Evolutionary conservation across 2,329 filamentous ascomycete genomes (phyloP), one percentile per base, ranked within the genome.

Genomic region (Trichoderma cornu-damae): DNA sequence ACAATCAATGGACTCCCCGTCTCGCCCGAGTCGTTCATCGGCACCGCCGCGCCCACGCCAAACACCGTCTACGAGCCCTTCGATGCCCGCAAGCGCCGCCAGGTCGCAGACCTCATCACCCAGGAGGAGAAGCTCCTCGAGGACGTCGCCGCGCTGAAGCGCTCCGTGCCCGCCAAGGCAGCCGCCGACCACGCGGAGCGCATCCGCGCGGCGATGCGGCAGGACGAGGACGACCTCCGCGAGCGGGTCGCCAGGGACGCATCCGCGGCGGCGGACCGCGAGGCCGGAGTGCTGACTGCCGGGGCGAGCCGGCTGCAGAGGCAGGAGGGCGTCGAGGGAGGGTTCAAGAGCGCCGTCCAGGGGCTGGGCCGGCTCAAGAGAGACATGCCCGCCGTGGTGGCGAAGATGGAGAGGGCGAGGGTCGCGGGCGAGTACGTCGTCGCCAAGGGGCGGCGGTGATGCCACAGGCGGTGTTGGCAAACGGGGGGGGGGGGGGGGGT

Each of bases 71-170:
- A 82, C 73, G 82, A 84, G 64, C 79, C 83, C 30, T 85, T 85
- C 65, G 81, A 86, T 73, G 70, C 74, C 3, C 79, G 80, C 67
- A 79, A 81, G 63, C 82, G 83, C 65, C 75, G 77, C 60, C 78
- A 77, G 63, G 80, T 85, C 62, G 81, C 83, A 66, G 78, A 81
- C 35, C 77, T 86, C n/a, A 77, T 81, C 60, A 75, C 79, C 59
- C 77, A 84, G 59, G 84, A 87, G 63, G 83, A 86, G 66, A 82
- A 82, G 65, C 76, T 87, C 3, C 79, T 86, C 43, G 80, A 83
- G 62, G 81, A 85, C 64, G 84, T 87, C 63, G 83, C 84, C 6
- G 71, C 73, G 28, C 74, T 84, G n/a, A 84, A 84, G 68, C 77
- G 79, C 60, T 69, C 71, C 60, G 77, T 82, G 1, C 81, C 82